Percentiles rank a stretch among this genome's conserved stretches.
phyloP scores from a whole-genome alignment of 208 protist species.

The Entamoeba histolytica region DNA sequence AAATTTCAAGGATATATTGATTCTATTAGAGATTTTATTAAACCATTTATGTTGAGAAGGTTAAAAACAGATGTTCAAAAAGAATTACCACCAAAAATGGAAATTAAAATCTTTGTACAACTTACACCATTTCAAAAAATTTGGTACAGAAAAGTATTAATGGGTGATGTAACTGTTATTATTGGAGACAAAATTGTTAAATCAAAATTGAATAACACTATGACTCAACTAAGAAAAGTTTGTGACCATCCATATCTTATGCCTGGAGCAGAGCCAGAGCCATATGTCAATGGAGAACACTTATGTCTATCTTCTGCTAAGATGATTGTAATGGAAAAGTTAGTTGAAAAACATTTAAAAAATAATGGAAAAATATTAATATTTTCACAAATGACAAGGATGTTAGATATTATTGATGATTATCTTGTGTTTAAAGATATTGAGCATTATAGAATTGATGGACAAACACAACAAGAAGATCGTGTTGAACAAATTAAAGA shows the following conservation, averaged over 20 bases:
- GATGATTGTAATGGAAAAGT: conserved; percentile 3
- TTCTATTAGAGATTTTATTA: conserved; percentile 8
- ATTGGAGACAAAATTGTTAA: neutral
- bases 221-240: conserved; percentile 31
- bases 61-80: conserved; percentile 31
- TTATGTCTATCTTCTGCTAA: neutral
- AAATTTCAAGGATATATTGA: neutral
- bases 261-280: conserved; percentile 7
- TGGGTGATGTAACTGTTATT: neutral
- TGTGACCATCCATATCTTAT: conserved; percentile 34
- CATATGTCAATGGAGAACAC: conserved; percentile 11
- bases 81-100: conserved; percentile 11
- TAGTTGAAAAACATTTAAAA: neutral
- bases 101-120: conserved; percentile 4
- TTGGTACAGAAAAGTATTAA: neutral
- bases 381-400: conserved; percentile 87
- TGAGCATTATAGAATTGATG: conserved; percentile 19
- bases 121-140: conserved; percentile 17
- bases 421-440: conserved; percentile 54
- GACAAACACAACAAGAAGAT: conserved; percentile 5
- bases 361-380: conserved; percentile 72
- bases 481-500: conserved; percentile 12
- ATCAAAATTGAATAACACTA: conserved; percentile 14
- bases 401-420: conserved; percentile 83
- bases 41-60: conserved; percentile 23